Percentiles rank a stretch among this genome's conserved stretches.
These are phyloP conservation scores for Erysimum cheiranthoides DNA, from an alignment of 345 rosid genomes.

Conservation along the genomic window DNA sequence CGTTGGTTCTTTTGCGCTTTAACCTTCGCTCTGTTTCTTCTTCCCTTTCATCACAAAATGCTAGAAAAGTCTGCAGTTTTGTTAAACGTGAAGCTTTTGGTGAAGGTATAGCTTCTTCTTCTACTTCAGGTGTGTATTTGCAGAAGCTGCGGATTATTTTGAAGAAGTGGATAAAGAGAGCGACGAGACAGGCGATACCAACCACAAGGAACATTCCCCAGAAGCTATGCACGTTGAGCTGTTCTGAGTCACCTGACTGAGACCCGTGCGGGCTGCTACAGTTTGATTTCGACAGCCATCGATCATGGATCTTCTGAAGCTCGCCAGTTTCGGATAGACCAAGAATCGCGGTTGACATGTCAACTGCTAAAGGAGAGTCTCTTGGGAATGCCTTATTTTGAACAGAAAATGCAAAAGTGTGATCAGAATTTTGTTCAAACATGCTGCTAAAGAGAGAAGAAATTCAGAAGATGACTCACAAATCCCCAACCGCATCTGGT, in stretches of 20 bases:
- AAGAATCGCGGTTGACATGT: conserved; percentile 90
- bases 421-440: conserved; percentile 17
- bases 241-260: conserved; percentile 53
- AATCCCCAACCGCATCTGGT: conserved; percentile 91
- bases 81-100: conserved; percentile 48
- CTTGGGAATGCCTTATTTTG: conserved; percentile 75
- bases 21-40: conserved; percentile 51
- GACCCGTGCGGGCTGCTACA: conserved; percentile 51
- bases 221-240: conserved; percentile 75
- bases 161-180: conserved; percentile 66
- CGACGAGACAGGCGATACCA: conserved; percentile 66
- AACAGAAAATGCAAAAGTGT: conserved; percentile 7
- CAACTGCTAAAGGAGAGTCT: conserved; percentile 85
- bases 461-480: conserved; percentile 58
- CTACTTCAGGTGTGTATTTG: conserved; percentile 29
- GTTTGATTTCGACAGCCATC: conserved; percentile 63
- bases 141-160: conserved; percentile 54
- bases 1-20: conserved; percentile 62
- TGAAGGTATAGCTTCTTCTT: conserved; percentile 38
- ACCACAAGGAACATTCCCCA: conserved; percentile 82
- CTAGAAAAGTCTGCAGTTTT: conserved; percentile 62
- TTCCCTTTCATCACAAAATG: conserved; percentile 65
- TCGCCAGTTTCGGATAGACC: conserved; percentile 79
- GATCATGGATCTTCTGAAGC: conserved; percentile 74
- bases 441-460: not conserved